Base-by-base conservation (phyloP, 495 filamentous ascomycete species). In the Xanthoparmelia taractica region DNA sequence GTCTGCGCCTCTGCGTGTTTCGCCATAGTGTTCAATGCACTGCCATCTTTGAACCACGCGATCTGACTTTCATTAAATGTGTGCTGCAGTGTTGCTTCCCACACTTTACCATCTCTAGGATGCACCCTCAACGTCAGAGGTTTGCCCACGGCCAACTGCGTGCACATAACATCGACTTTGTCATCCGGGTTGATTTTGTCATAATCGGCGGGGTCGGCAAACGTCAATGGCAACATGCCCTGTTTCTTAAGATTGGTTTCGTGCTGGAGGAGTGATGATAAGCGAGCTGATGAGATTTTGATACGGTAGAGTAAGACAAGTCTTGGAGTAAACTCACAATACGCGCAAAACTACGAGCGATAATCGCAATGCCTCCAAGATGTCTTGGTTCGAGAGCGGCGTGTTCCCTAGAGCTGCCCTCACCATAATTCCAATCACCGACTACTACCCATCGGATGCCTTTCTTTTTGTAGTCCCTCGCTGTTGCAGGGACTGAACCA, bases 161-260 rank as follows among this genome's bases (percentile, higher is more conserved):
- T 97, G 85, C 86, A 91, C 73, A 91, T 74, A 31, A 98, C 79
- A 73, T 96, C 90, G 68, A 96, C 85, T 78, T 87, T 92, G 83
- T 96, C 95, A 36, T 92, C 86, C 66, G 91, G 90, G 72, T 88
- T 82, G 79, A 98, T 96, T 82, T 89, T 94, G 75, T 98, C 94
- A 77, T 98, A 98, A 77, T 98, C 94, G 73, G 86, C 95, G 33
- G 95, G 94, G 72, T 97, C 86, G 59, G 84, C 74, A 79, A 98
- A 98, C 68, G 92, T 96, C 58, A 98, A 83, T 71, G 94, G 94
- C 79, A 98, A 90, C 91, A 98, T 94, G 80, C 94, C 94, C 84
- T 98, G 94, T 87, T 98, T 98, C 90, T 98, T 98, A 80, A 98
- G 79, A 84, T 98, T 98, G 80, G 94, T 98, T 82, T 98, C 94